phyloP scores from a whole-genome alignment of 2,329 filamentous ascomycete species.

The Penicillium sp. region DNA sequence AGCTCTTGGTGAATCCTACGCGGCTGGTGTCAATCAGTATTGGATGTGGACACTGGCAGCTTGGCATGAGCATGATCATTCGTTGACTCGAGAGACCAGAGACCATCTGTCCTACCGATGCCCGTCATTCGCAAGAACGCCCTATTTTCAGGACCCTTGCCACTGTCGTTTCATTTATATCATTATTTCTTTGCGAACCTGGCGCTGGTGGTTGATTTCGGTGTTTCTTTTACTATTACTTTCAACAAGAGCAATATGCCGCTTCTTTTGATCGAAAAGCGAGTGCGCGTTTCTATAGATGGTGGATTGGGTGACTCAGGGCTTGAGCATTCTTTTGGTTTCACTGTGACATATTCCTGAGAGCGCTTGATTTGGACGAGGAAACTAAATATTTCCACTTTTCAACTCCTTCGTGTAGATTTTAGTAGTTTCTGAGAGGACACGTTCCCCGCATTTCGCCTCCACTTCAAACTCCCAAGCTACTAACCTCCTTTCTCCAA shows the following conservation, averaged over 20 bases:
- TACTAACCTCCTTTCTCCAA: background rate
- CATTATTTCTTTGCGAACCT: conserved; percentile 15
- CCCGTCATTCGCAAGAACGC: conserved; percentile 2
- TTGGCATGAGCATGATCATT: background rate
- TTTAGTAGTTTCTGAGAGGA: background rate
- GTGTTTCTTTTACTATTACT: conserved; percentile 14
- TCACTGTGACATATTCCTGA: conserved; percentile 19
- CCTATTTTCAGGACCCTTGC: conserved; percentile 5
- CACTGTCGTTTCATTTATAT: conserved; percentile 9
- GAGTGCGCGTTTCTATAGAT: conserved; percentile 16
- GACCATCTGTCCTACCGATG: background rate
- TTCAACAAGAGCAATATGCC: conserved; percentile 14
- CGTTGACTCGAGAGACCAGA: background rate
- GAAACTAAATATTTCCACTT: background rate
- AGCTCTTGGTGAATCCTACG: conserved; percentile 10
- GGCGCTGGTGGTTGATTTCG: conserved; percentile 35
- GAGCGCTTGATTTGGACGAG: conserved; percentile 11
- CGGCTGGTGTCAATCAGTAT: conserved; percentile 6
- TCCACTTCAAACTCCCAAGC: background rate
- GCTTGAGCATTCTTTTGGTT: conserved; percentile 9
- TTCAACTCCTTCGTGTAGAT: background rate
- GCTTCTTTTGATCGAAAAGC: conserved; percentile 14
- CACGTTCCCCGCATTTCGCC: conserved; percentile 13
- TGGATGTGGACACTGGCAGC: conserved; percentile 5
- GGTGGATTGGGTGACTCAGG: conserved; percentile 4